Conservation (phyloP, 352 stramenopile genomes). For the Phytophthora sp. region DNA sequence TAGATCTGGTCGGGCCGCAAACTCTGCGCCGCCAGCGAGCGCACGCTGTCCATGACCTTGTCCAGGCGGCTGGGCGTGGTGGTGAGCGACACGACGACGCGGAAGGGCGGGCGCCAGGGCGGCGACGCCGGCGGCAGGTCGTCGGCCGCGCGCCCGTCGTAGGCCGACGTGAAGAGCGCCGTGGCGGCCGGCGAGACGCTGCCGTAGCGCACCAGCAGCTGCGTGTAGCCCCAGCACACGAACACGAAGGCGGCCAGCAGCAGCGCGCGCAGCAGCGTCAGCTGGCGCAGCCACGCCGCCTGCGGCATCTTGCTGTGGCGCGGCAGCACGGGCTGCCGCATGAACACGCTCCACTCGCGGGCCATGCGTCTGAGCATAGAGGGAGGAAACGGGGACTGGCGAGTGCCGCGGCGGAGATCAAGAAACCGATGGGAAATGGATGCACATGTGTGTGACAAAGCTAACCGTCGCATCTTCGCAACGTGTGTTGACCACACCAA, state of each 20-base stretch:
- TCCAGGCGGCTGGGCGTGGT: constrained; percentile 73
- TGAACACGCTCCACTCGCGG: constrained; percentile 51
- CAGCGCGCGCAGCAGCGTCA: constrained; percentile 50
- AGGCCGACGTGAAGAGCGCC: constrained; percentile 65
- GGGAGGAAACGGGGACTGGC: background rate
- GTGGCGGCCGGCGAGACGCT: constrained; percentile 78
- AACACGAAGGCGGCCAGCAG: constrained; percentile 28
- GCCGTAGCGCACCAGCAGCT: constrained; percentile 75
- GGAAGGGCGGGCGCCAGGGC: constrained; percentile 69
- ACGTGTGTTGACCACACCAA: background rate
- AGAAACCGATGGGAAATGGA: constrained; percentile 27
- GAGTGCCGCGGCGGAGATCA: background rate
- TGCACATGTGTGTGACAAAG: constrained; percentile 12
- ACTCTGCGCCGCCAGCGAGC: constrained; percentile 61
- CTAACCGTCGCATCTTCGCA: background rate
- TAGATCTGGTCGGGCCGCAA: constrained; percentile 81
- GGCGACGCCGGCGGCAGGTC: constrained; percentile 52
- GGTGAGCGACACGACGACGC: constrained; percentile 84
- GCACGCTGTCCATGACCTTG: constrained; percentile 81
- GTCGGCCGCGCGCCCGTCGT: constrained; percentile 45
- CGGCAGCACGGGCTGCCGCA: constrained; percentile 72
- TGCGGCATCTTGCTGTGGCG: constrained; percentile 33
- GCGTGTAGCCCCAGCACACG: constrained; percentile 60
- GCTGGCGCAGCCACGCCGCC: constrained; percentile 41
- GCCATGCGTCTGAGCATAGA: constrained; percentile 25